Evolutionary conservation across 805 yeast species (phyloP), one percentile per base, ranked within the genome.

Genomic region (Starmerella roubikii): DNA sequence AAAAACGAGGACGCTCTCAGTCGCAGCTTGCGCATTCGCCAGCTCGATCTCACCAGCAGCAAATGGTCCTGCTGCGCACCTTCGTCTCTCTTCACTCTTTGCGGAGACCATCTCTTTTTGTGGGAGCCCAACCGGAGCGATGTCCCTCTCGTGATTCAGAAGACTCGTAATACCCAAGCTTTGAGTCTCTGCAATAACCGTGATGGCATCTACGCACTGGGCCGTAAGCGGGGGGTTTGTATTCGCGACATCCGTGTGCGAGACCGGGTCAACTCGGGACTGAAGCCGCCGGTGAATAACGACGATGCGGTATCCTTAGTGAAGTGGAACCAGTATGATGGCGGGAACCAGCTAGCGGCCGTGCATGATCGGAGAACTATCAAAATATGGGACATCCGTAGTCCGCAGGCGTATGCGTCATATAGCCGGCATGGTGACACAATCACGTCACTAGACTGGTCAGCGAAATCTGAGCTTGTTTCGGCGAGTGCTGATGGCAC

Each of bases 381-480:
- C 30, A 63, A 75, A 47, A 61, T 82, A 24, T 82, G 93, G 93
- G 93, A 82, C 58, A 71, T 78, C 32, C 65, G 93, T 46, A 66
- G 72, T 29, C 58, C 62, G 29, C 67, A 66, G 15, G 74, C 76
- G 2, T 60, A 72, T 38, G 69, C 73, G 8, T 59, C 61, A 30
- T 59, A 78, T 28, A 53, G 59, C 2, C 82, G 81, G 1, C 84
- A 78, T 50, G 54, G 61, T 5, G 76, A 70, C 43, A 55, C 57
- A 25, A 62, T 82, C 13, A 69, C 74, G 7, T 59, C 73, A 18
- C 49, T 82, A 28, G 71, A 73, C 44, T 82, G 91, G 88, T 54
- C 65, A 3, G 62, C 64, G 38, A 38, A 43, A 13, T 57, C 62
- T 18, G 73, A 72, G 52, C 45, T 78, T 23, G 70, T 72, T 50